phyloP scores from a whole-genome alignment of 768 basidiomycete genomes.

The Lactifluus subvellereus region DNA sequence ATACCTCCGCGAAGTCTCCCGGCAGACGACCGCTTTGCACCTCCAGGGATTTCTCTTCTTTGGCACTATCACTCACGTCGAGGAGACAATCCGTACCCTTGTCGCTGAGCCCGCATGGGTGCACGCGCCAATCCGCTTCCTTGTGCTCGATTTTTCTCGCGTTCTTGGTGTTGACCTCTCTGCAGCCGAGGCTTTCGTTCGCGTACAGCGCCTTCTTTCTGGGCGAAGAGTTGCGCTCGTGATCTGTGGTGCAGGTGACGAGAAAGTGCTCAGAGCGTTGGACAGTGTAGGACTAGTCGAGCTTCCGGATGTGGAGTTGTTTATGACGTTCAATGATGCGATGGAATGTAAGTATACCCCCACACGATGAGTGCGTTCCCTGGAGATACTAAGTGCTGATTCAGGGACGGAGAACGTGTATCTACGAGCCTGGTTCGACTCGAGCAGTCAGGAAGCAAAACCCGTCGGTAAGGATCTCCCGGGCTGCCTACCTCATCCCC shows the following conservation, averaged over 20 bases:
- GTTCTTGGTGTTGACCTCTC: conserved; percentile 93
- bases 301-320: conserved; percentile 74
- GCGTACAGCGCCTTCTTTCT: conserved; percentile 75
- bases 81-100: conserved; percentile 74
- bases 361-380: too few relatives aligned
- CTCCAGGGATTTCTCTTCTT: conserved; percentile 92
- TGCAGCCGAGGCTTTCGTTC: conserved; percentile 90
- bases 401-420: conserved; percentile 95
- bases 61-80: conserved; percentile 87
- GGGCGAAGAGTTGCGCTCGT: conserved; percentile 78
- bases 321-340: conserved; percentile 78
- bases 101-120: conserved; percentile 69
- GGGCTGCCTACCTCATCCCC: conserved; percentile 4
- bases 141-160: conserved; percentile 80
- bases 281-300: conserved; percentile 73
- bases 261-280: conserved; percentile 65
- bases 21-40: conserved; percentile 82
- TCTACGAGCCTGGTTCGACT: conserved; percentile 70
- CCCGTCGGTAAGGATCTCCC: conserved; percentile 38
- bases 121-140: conserved; percentile 76
- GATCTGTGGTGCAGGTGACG: conserved; percentile 72
- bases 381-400: neutral
- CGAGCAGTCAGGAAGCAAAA: conserved; percentile 51
- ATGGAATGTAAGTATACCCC: conserved; percentile 71
- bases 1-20: conserved; percentile 89